These are phyloP conservation scores for Cyclocybe cylindracea DNA, from an alignment of 768 basidiomycete species.

Conservation along the genomic window DNA sequence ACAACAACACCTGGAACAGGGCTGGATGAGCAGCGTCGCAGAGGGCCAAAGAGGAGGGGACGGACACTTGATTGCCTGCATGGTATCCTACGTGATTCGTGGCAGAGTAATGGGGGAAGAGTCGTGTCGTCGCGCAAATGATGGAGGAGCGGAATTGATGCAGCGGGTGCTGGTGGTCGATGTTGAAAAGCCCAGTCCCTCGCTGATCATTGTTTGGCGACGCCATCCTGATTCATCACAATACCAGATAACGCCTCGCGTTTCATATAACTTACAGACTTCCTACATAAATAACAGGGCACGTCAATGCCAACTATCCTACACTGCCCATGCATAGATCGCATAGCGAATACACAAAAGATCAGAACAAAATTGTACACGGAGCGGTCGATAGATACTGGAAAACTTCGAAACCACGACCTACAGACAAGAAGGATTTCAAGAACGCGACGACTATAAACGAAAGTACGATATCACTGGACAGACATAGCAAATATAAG, in stretches of 20 bases:
- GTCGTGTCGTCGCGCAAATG: conserved; percentile 23
- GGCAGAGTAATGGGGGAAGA: conserved; percentile 11
- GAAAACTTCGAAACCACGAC: conserved; percentile 3
- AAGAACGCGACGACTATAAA: conserved; percentile 21
- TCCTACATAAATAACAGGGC: too few relatives aligned
- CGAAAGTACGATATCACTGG: conserved; percentile 23
- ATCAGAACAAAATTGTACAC: conserved; percentile 11
- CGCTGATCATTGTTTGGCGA: conserved; percentile 27
- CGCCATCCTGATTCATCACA: conserved; percentile 21
- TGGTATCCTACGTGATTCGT: conserved; percentile 37
- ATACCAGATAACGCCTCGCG: too few relatives aligned
- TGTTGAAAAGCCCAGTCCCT: conserved; percentile 21
- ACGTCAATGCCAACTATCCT: too few relatives aligned
- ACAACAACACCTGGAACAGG: conserved; percentile 85
- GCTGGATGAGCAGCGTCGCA: conserved; percentile 29
- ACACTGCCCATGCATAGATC: too few relatives aligned
- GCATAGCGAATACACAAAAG: neutral
- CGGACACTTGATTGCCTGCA: conserved; percentile 94
- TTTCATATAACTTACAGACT: conserved; percentile 5
- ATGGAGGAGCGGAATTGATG: conserved; percentile 22
- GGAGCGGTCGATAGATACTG: conserved; percentile 1
- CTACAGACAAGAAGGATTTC: conserved; percentile 9
- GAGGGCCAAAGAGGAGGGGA: conserved; percentile 15
- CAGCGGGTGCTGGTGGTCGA: conserved; percentile 23
- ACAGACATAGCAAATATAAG: conserved; percentile 20